Evolutionary conservation across 805 yeast species (phyloP).

Genomic region (Kluyveromyces wickerhamii): DNA sequence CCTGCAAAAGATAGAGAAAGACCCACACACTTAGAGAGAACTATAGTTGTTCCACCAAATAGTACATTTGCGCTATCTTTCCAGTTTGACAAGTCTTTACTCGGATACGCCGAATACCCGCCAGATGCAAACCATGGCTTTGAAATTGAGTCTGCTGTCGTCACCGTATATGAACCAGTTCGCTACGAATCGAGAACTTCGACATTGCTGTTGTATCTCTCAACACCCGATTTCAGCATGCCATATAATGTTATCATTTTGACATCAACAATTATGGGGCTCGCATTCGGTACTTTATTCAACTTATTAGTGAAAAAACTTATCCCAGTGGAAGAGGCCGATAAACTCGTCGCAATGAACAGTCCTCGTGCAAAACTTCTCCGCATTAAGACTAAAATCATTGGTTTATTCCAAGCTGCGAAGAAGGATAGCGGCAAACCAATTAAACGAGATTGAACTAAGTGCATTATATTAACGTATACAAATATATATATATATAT

Average conservation of each 20-base stretch:
- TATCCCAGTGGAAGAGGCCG: conserved; percentile 67
- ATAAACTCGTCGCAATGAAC: conserved; percentile 17
- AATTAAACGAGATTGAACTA: too few species aligned
- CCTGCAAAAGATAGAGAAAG: conserved; percentile 76
- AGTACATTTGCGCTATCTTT: conserved; percentile 56
- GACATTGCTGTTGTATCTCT: conserved; percentile 75
- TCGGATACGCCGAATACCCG: conserved; percentile 88
- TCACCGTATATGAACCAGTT: conserved; percentile 43
- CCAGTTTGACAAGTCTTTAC: conserved; percentile 79
- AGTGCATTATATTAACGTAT: too few species aligned
- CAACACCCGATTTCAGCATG: conserved; percentile 98
- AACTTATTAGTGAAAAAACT: conserved; percentile 68
- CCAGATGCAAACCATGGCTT: conserved; percentile 99
- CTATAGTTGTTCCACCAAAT: conserved; percentile 54
- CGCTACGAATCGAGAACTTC: conserved; percentile 65
- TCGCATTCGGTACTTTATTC: conserved; percentile 81
- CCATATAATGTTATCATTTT: conserved; percentile 94
- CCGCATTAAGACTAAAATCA: not conserved
- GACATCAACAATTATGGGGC: conserved; percentile 87
- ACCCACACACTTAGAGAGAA: conserved; percentile 77
- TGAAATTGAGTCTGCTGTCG: conserved; percentile 84
- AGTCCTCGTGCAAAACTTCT: conserved; percentile 6
- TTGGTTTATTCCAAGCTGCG: not conserved
- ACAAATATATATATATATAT: too few species aligned
- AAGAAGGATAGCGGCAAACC: too few species aligned